Base-by-base conservation (phyloP, 148 eudicot genomes). In the Diospyros kaki region DNA sequence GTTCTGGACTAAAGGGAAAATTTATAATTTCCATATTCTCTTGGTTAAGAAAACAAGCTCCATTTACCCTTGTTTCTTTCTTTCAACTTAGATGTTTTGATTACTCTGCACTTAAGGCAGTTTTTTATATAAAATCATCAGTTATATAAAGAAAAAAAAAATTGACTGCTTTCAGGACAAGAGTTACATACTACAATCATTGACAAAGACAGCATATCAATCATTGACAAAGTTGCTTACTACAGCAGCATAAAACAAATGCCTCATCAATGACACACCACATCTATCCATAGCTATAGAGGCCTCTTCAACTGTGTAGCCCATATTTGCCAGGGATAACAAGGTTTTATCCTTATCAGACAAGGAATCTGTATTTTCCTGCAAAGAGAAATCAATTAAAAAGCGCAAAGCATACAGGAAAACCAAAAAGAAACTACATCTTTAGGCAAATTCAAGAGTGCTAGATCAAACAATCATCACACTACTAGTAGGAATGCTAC, bases 281-380 rank as follows among this genome's bases (percentile, higher is more conserved):
- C 98, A 89, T 93, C 94, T 89, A 55, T 89, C 86, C 51, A 91
- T 79, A 6, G 98, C 98, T 77, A 88, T 79, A 42, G 82, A 72
- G n/a, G 91, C 88, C 76, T 91, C 98, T 50, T 93, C 96, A 15
- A 68, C 66, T 6, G 88, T 75, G 67, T 85, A 93, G 40, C 93
- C 93, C 98, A 93, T 93, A 1, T 83, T 90, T 61, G 73, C 76
- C 69, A 93, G 82, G 71, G 79, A 78, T 17, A 69, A 76, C 56
- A 91, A 39, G 48, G 73, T 87, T 59, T 80, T 64, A 46, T 83
- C 86, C 75, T 79, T 79, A 53, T 77, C 83, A 52, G 85, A 73
- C 58, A 66, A 64, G 72, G 80, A 56, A 58, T 40, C 64, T 15
- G 78, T 68, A 38, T 46, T 69, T 70, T 79, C 86, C 88, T 84